phyloP scores from a whole-genome alignment of 2,329 filamentous ascomycete species.

The Magnaporthiopsis incrustans region DNA sequence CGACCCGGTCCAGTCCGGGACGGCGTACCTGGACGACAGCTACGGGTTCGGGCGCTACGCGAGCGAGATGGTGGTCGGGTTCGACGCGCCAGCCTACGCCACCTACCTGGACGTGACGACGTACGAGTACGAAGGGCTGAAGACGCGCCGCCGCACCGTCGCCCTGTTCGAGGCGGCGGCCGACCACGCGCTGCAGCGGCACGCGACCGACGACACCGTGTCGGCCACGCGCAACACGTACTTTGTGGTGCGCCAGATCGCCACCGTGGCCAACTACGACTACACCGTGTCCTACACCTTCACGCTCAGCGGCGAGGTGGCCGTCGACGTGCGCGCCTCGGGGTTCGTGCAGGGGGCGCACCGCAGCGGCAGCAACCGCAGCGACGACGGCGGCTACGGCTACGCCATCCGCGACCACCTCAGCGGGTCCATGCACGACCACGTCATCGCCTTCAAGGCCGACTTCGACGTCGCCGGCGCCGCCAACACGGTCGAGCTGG shows the following conservation, averaged over 20 bases:
- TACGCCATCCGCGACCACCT: conserved; percentile 39
- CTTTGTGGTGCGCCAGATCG: conserved; percentile 37
- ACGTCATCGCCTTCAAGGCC: conserved; percentile 47
- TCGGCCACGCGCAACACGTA: conserved; percentile 38
- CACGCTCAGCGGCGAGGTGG: conserved; percentile 41
- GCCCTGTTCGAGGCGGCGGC: conserved; percentile 47
- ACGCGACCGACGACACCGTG: conserved; percentile 32
- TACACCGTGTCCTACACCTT: conserved; percentile 43
- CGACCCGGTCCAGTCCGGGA: conserved; percentile 37
- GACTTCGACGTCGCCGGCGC: conserved; percentile 42
- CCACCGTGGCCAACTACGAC: conserved; percentile 48
- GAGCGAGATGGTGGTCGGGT: conserved; percentile 37
- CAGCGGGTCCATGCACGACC: conserved; percentile 44
- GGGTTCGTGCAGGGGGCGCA: conserved; percentile 47
- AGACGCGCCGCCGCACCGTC: conserved; percentile 39
- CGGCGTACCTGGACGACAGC: conserved; percentile 37
- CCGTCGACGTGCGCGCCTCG: conserved; percentile 41
- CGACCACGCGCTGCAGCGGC: conserved; percentile 41
- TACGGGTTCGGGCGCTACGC: conserved; percentile 40
- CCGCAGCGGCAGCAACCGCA: conserved; percentile 31
- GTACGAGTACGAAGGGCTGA: conserved; percentile 33
- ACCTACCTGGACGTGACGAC: conserved; percentile 41
- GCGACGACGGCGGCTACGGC: conserved; percentile 32
- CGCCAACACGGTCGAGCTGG: conserved; percentile 33
- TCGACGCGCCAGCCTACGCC: conserved; percentile 42